Evolutionary conservation across 2,329 filamentous ascomycete genomes (phyloP).

Genomic region (Didymella arachidicola): DNA sequence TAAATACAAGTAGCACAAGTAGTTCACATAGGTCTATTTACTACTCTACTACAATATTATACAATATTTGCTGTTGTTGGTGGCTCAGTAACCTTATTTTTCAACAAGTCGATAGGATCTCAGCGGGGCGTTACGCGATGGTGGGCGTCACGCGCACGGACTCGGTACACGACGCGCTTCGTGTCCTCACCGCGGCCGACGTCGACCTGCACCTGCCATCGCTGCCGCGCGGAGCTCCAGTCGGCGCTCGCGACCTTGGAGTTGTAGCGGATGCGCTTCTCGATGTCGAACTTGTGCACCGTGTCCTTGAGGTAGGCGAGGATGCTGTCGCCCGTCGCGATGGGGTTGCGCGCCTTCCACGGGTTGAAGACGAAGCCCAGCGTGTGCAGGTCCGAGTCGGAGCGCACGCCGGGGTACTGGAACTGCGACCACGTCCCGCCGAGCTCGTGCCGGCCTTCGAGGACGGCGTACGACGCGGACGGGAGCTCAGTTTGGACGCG

Average conservation of each 20-base stretch:
- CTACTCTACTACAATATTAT: too few species aligned
- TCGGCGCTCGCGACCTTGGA: constrained; percentile 53
- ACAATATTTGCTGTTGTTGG: too few species aligned
- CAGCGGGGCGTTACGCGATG: too few species aligned
- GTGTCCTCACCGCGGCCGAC: constrained; percentile 40
- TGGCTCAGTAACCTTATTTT: too few species aligned
- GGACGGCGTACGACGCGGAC: constrained; percentile 66
- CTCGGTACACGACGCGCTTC: constrained; percentile 43
- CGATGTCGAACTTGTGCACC: constrained; percentile 55
- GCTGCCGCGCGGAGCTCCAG: constrained; percentile 59
- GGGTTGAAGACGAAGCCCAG: constrained; percentile 72
- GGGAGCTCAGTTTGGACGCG: constrained; percentile 69
- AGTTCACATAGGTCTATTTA: too few species aligned
- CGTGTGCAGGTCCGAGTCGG: constrained; percentile 59
- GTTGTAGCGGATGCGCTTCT: constrained; percentile 55
- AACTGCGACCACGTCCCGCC: constrained; percentile 85
- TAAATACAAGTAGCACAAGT: too few species aligned
- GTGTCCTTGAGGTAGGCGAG: constrained; percentile 55
- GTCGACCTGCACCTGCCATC: constrained; percentile 51
- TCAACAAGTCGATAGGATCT: too few species aligned
- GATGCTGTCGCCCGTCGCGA: constrained; percentile 56
- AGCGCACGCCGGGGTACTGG: constrained; percentile 73
- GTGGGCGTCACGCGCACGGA: too few species aligned
- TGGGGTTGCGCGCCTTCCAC: constrained; percentile 63
- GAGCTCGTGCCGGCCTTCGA: constrained; percentile 71